Evolutionary conservation across 805 yeast species (phyloP).

Genomic region (Ogataea methylovora): DNA sequence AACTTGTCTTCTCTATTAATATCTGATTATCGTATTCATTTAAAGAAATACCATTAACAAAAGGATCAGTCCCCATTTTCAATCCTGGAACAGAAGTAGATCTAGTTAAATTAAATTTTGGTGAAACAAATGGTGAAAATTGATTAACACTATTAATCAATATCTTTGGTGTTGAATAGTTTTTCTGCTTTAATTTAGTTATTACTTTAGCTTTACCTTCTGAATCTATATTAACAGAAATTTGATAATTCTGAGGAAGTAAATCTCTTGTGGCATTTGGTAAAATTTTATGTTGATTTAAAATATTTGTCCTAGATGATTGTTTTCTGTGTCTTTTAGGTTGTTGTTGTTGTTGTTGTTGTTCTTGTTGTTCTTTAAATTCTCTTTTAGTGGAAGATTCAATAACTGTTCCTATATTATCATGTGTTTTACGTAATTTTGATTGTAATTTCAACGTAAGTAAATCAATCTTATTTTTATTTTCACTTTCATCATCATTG

Average conservation of each 20-base stretch:
- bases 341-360: background rate
- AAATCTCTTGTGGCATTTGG: constrained; percentile 1
- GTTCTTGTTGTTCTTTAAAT: background rate
- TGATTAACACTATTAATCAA: no score
- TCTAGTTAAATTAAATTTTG: no score
- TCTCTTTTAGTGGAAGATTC: background rate
- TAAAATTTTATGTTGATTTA: background rate
- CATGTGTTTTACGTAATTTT: constrained; percentile 3
- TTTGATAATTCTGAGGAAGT: constrained; percentile 14
- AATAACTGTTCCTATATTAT: background rate
- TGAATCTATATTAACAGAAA: constrained; percentile 15
- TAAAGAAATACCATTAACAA: constrained; percentile 17
- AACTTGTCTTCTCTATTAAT: no score
- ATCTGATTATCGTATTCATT: constrained; percentile 17
- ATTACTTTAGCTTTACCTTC: constrained; percentile 23
- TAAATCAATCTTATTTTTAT: background rate
- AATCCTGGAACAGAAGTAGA: constrained; percentile 10
- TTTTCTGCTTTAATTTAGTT: constrained; percentile 12
- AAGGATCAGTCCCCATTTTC: constrained; percentile 21
- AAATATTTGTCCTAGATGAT: constrained; percentile 1
- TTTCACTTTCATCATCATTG: background rate
- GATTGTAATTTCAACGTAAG: constrained; percentile 2
- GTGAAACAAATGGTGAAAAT: background rate
- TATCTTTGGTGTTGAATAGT: constrained; percentile 8
- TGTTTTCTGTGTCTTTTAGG: constrained; percentile 1